These are phyloP conservation scores for Aspergillus saccharolyticus DNA, from an alignment of 495 filamentous ascomycete species.

Conservation along the genomic window DNA sequence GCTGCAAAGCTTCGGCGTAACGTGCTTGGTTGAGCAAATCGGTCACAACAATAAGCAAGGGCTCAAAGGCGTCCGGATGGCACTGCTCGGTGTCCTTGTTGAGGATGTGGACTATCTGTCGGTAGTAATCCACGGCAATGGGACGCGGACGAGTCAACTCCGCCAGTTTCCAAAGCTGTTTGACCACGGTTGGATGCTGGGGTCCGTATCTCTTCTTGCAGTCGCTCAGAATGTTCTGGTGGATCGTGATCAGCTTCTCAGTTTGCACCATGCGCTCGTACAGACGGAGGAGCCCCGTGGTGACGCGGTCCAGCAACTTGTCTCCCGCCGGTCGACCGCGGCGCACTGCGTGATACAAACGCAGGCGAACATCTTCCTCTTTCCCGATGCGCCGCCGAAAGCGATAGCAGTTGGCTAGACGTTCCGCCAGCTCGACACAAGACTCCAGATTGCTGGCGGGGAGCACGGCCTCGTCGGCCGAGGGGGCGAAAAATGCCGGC, in stretches of 20 bases:
- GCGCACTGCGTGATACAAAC: slow-evolving; percentile 32
- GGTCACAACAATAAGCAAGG: slow-evolving; percentile 32
- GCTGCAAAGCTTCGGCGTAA: slow-evolving; percentile 30
- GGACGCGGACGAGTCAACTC: slow-evolving; percentile 32
- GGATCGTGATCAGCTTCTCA: slow-evolving; percentile 28
- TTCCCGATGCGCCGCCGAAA: slow-evolving; percentile 29
- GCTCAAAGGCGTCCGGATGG: slow-evolving; percentile 32
- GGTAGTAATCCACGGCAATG: slow-evolving; percentile 34
- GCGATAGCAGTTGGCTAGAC: slow-evolving; percentile 31
- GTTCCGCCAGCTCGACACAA: slow-evolving; percentile 28
- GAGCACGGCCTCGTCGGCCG: slow-evolving; percentile 29
- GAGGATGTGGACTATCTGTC: slow-evolving; percentile 29
- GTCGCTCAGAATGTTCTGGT: slow-evolving; percentile 30
- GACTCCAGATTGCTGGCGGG: slow-evolving; percentile 25
- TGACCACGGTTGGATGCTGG: slow-evolving; percentile 29
- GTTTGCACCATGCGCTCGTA: slow-evolving; percentile 32
- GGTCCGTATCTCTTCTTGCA: slow-evolving; percentile 27
- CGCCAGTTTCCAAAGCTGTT: slow-evolving; percentile 32
- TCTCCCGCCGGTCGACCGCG: slow-evolving; percentile 26
- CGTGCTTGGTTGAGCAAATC: slow-evolving; percentile 34
- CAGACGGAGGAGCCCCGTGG: slow-evolving; percentile 23
- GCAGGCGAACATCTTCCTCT: slow-evolving; percentile 32
- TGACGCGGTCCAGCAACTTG: slow-evolving; percentile 26
- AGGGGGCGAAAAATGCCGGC: slow-evolving; percentile 31
- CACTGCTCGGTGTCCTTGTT: slow-evolving; percentile 32